Base-by-base conservation (phyloP, 768 basidiomycete species). In the Lactarius pseudohatsudake region DNA sequence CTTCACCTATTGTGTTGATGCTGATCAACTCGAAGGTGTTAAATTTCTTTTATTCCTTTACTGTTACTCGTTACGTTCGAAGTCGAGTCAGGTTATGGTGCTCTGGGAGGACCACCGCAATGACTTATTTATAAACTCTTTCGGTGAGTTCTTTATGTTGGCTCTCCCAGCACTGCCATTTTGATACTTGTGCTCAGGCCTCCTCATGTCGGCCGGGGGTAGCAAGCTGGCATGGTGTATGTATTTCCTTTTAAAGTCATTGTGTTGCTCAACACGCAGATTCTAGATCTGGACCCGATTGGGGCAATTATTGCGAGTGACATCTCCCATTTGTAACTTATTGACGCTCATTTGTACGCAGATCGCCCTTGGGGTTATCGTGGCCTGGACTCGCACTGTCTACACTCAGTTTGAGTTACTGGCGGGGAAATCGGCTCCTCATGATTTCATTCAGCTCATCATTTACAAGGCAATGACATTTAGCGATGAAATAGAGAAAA, bases 101-200 rank as follows among this genome's bases (percentile, higher is more conserved):
- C 83, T 97, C 34, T 98, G 94, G 94, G 92, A 97, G 76, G 96
- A 98, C 74, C 96, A 98, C 70, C 82, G 96, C 70, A 98, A 95
- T 72, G 96, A 96, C 72, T 74, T 94, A n/a, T 91, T 86, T 74
- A 87, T 94, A 74, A 94, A 94, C 72, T 79, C 83, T 30, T 90
- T 91, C 67, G 89, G 89, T 89, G 67, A 40, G 81, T 63, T 34
- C 56, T 55, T 28, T 45, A n/a, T 50, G 7, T 53, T 67, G 34
- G 34, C 32, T 41, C 64, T 16, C 0, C 50, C 45, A 15, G 4
- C n/a, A 57, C 53, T 36, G 61, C 36, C 26, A 43, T 55, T 53
- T 13, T 57, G n/a, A 34, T 43, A 13, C 40, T 43, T 54, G 43
- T 65, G 32, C 60, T 53, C 70, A 92, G 90, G 89, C 75, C 83